Base-by-base conservation (phyloP, 495 filamentous ascomycete species). In the Saxophila tyrrhenica region DNA sequence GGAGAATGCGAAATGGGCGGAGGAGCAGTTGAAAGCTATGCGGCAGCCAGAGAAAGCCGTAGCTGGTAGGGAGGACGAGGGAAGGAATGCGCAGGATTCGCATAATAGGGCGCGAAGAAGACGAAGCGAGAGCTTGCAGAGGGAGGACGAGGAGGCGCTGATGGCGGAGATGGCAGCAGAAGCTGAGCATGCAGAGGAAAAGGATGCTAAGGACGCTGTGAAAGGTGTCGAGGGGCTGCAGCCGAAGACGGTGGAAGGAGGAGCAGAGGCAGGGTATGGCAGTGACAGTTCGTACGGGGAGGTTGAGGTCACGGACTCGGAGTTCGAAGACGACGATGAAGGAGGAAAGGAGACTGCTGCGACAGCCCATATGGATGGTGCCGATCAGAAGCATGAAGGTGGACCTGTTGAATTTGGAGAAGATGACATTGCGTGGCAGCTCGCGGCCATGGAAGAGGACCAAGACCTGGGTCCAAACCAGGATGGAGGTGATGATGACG, bases 371-470 rank as follows among this genome's bases (percentile, higher is more conserved):
- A 54, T 77, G 44, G 75, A 70, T 9, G 69, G 72, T 21, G 71
- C 69, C 15, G 73, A 77, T 2, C 70, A 74, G 0, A 70, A 69
- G 39, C 49, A 60, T 3, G 71, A 71, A 17, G 67, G 69, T 17
- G 73, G 81, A 22, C 83, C 86, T 0, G 65, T 94, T 39, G 92
- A 98, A 60, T 96, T 97, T 63, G 86, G 87, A 23, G 92, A 97
- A 65, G 90, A 91, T 42, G 94, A 98, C 64, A 91, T 98, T 56
- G 89, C 86, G 29, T 91, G 85, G 60, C 92, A 98, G 64, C 74
- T 98, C 9, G 85, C 84, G 15, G 81, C 82, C 10, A 94, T 96
- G 88, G 85, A 82, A 42, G 77, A 87, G 58, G 80, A 83, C 43
- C 77, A 76, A n/a, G 80, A 74, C 15, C 84, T 85, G 54, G 84